These are phyloP conservation scores for Xylaria sp. DNA, from an alignment of 2,329 filamentous ascomycete species.

Conservation along the genomic window DNA sequence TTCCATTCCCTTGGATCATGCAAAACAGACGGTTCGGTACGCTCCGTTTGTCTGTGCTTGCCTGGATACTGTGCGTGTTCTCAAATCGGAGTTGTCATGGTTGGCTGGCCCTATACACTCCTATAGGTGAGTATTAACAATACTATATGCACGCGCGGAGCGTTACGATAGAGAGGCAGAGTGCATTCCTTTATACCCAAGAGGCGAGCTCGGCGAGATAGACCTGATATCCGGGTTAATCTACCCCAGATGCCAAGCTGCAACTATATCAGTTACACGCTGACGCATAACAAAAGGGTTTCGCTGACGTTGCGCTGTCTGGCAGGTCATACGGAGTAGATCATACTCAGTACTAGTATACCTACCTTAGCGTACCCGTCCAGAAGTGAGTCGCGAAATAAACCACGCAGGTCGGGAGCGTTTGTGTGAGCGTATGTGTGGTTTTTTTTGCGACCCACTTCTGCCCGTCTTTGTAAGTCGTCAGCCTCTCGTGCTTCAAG, in stretches of 20 bases:
- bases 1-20: constrained; percentile 11
- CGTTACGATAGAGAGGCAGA: constrained; percentile 2
- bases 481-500: no score
- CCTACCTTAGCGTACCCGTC: not conserved
- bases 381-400: no score
- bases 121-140: not conserved
- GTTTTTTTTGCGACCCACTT: no score
- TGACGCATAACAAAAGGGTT: not conserved
- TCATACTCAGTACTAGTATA: no score
- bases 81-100: not conserved
- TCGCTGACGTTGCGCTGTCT: not conserved
- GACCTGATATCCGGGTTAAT: not conserved
- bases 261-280: not conserved
- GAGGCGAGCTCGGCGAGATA: not conserved
- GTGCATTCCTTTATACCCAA: not conserved
- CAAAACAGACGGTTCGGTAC: constrained; percentile 6
- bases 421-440: no score
- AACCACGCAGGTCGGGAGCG: no score
- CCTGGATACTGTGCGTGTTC: not conserved
- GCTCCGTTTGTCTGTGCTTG: not conserved
- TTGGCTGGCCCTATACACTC: constrained; percentile 25
- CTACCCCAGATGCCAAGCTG: not conserved
- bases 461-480: not conserved
- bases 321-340: not conserved
- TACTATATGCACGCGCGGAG: constrained; percentile 13